Evolutionary conservation across 805 yeast genomes (phyloP), one percentile per base, ranked within the genome.

Genomic region (Tetrapisispora namnaoensis): DNA sequence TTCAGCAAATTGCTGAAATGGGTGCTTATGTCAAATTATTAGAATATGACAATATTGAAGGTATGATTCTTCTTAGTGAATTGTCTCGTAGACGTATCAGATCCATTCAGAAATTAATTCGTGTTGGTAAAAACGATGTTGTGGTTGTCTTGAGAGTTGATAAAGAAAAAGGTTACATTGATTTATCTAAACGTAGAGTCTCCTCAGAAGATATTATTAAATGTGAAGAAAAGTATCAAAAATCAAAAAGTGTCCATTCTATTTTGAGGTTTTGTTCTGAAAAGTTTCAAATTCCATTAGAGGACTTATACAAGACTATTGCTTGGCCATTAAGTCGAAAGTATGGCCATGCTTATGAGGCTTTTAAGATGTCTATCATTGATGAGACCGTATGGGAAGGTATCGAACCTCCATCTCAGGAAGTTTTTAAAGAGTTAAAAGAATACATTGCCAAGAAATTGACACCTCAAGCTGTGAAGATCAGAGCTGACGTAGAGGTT

Each of bases 301-400:
- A 91, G 70, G 76, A 75, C 22, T 75, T 93, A 67, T 93, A 93
- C 70, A 82, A 83, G 70, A 76, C 86, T 28, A 80, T 91, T 62
- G 98, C 97, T 30, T 93, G 99, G 99, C 99, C 99, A 41, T 77
- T 93, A 69, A 87, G 95, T 72, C 81, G 85, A 70, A 90, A 85
- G 68, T 93, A 78, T 65, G 98, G 99, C 52, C 98, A 93, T 68
- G 96, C 96, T 22, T 89, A 89, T 66, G 98, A 91, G 65, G 98
- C 96, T 34, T 93, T 93, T 77, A 89, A 95, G 73, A 74, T 90
- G 63, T 91, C 96, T 46, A 93, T 93, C 70, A 88, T 96, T 46
- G 95, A 90, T 69, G 79, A 73, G 39, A 69, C 85, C 44, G 90
- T 91, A 50, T 91, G 91, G 72, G 95, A 86, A 56, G 87, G 79